Conservation (phyloP, 2,329 filamentous ascomycete species). For the Colletotrichum karsti region DNA sequence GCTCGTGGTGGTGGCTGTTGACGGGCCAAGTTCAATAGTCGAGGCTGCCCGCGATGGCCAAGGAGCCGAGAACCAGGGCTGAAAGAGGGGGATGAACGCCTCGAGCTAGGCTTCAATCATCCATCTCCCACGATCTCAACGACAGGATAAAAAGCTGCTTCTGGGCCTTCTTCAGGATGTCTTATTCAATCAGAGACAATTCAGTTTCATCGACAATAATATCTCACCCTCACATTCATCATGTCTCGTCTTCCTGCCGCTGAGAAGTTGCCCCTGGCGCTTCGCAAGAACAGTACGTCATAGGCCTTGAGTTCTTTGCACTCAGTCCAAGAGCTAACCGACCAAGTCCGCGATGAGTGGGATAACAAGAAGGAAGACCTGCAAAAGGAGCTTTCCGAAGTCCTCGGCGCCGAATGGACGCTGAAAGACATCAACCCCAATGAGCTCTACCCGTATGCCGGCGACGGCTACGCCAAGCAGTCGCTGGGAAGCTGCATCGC, state of each 20-base stretch:
- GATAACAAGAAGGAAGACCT: constrained; percentile 54
- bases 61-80: constrained; percentile 6
- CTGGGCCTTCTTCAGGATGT: no score
- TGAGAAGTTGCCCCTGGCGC: constrained; percentile 59
- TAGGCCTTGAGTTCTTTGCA: constrained; percentile 23
- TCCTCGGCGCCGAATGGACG: constrained; percentile 59
- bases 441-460: constrained; percentile 56
- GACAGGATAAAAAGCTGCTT: neutral
- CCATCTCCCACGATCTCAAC: neutral
- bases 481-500: constrained; percentile 54
- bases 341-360: constrained; percentile 60
- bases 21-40: constrained; percentile 1
- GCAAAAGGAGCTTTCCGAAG: constrained; percentile 52
- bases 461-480: constrained; percentile 48
- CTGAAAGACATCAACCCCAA: constrained; percentile 54
- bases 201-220: neutral
- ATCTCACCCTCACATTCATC: constrained; percentile 13
- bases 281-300: constrained; percentile 58
- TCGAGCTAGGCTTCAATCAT: neutral
- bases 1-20: neutral
- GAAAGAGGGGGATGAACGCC: neutral
- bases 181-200: neutral
- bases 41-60: no score
- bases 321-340: constrained; percentile 13
- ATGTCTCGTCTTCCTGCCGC: constrained; percentile 52